Conservation (phyloP, 202 grass and related monocot species). For the Carex arenaria region DNA sequence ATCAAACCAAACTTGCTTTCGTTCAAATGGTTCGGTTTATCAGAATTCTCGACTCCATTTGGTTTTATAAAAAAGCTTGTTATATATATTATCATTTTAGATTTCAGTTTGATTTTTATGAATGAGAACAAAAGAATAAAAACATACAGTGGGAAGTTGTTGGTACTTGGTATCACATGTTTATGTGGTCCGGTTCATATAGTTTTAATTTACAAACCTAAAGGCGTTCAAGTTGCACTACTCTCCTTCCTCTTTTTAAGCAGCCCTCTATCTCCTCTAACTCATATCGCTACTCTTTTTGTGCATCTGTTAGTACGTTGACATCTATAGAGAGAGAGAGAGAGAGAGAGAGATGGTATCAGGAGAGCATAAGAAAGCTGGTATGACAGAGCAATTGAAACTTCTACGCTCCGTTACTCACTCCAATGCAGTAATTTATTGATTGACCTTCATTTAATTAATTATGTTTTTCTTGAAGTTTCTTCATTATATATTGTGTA, state of each 20-base stretch:
- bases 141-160: not conserved
- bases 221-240: not conserved
- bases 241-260: constrained; percentile 8
- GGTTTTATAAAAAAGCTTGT: not conserved
- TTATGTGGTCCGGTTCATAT: not conserved
- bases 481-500: not conserved
- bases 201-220: not conserved
- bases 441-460: constrained; percentile 2
- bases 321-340: not conserved
- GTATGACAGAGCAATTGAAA: constrained; percentile 60
- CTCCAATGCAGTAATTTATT: constrained; percentile 68
- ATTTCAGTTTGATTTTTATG: not conserved
- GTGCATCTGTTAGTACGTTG: not conserved
- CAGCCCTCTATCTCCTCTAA: not conserved
- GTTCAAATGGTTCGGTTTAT: not conserved
- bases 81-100: not conserved
- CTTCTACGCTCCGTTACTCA: constrained; percentile 53
- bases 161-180: not conserved
- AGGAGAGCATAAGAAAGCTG: constrained; percentile 49
- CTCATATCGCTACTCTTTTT: not conserved
- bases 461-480: not conserved
- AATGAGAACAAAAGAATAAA: not conserved
- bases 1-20: not conserved
- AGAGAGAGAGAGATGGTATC: constrained; percentile 51
- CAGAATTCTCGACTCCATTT: not conserved